A percentile compares a stretch with the other conserved stretches of the same genome.
phyloP scores from a whole-genome alignment of 23 red algal species.

The Gracilaria domingensis region DNA sequence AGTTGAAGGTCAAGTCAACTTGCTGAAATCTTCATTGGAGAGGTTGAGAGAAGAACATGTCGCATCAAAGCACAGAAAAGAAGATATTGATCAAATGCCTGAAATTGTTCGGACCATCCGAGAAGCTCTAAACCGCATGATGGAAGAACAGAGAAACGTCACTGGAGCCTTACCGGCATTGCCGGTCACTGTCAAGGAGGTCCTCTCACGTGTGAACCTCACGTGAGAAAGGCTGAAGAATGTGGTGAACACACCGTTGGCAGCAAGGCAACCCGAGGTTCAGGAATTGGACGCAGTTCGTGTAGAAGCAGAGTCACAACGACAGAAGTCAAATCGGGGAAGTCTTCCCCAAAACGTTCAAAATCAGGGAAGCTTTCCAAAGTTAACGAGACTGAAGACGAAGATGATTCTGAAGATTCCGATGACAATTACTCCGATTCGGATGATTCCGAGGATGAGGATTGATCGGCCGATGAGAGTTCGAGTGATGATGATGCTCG shows the following conservation, averaged over 20 bases:
- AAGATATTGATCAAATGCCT: conserved; percentile 5
- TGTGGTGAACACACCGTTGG: background rate
- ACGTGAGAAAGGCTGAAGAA: background rate
- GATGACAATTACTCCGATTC: background rate
- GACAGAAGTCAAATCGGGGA: background rate
- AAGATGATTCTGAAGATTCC: conserved; percentile 1
- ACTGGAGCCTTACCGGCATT: background rate
- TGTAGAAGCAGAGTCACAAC: background rate
- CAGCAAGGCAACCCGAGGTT: background rate
- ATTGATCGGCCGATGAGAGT: background rate
- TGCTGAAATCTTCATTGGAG: conserved; percentile 4
- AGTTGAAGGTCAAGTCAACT: background rate
- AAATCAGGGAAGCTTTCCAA: background rate
- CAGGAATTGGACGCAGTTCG: background rate
- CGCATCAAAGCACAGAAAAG: background rate
- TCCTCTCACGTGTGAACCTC: conserved; percentile 18
- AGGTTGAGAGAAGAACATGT: background rate
- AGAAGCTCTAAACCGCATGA: conserved; percentile 3
- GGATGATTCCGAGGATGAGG: background rate
- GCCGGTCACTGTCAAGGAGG: conserved; percentile 15
- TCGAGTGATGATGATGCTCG: background rate
- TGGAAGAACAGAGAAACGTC: conserved; percentile 22
- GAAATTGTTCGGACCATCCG: background rate
- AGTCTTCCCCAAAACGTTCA: background rate
- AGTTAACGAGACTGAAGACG: background rate